phyloP scores from a whole-genome alignment of 257 asterid species.

The Penstemon davidsonii region DNA sequence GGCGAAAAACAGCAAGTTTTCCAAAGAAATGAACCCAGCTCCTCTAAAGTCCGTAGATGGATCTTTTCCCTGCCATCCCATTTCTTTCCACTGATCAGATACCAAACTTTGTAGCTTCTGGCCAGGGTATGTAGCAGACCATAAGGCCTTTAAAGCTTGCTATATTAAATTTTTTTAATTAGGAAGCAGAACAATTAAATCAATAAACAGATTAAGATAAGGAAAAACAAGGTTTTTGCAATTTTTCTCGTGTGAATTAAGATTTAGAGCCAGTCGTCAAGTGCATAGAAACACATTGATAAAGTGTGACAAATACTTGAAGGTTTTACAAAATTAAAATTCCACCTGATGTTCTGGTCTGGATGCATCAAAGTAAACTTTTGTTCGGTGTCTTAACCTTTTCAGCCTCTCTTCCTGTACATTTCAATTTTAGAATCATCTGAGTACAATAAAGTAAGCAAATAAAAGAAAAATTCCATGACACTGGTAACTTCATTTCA shows the following conservation, averaged over 20 bases:
- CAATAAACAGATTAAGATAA: neutral
- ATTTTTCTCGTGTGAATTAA: neutral
- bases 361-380: constrained; percentile 67
- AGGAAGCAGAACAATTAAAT: neutral
- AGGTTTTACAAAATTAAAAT: constrained; percentile 4
- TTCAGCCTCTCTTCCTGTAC: constrained; percentile 68
- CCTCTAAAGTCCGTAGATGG: constrained; percentile 96
- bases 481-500: neutral
- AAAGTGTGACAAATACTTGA: neutral
- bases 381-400: constrained; percentile 70
- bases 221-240: neutral
- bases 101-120: constrained; percentile 64
- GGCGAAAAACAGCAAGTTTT: constrained; percentile 78
- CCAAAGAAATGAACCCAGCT: constrained; percentile 85
- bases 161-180: constrained; percentile 16
- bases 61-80: constrained; percentile 99
- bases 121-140: constrained; percentile 81
- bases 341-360: constrained; percentile 77
- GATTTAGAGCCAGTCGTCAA: constrained; percentile 3
- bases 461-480: neutral
- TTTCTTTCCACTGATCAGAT: constrained; percentile 91
- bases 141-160: constrained; percentile 80
- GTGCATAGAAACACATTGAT: neutral
- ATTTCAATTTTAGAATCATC: constrained; percentile 14
- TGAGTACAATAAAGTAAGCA: neutral